These are phyloP conservation scores for Kwoniella bestiolae DNA, from an alignment of 768 basidiomycete genomes.

Conservation along the genomic window DNA sequence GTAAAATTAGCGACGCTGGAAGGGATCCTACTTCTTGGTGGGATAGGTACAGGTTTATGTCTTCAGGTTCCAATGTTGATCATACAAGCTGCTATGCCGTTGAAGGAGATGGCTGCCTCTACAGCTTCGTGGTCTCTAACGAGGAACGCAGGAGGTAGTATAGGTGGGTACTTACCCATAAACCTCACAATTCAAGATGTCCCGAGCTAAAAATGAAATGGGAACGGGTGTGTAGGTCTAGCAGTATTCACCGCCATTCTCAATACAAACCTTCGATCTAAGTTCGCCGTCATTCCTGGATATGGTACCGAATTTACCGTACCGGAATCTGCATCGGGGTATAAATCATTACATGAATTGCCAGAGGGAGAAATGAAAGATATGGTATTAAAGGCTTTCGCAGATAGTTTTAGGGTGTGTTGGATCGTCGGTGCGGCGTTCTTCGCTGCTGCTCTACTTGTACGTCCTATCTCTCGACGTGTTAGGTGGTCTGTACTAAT, in stretches of 20 bases:
- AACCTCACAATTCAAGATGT: too few relatives aligned
- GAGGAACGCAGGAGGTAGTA: slow-evolving; percentile 47
- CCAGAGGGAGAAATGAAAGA: slow-evolving; percentile 12
- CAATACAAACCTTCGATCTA: slow-evolving; percentile 44
- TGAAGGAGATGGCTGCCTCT: slow-evolving; percentile 55
- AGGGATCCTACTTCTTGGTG: slow-evolving; percentile 45
- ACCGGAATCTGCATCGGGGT: slow-evolving; percentile 44
- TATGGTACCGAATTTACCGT: slow-evolving; percentile 50
- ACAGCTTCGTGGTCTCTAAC: slow-evolving; percentile 51
- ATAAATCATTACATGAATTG: slow-evolving; percentile 25
- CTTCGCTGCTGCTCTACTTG: slow-evolving; percentile 17
- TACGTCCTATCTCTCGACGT: not conserved
- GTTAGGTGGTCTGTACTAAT: too few relatives aligned
- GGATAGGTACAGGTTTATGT: slow-evolving; percentile 46
- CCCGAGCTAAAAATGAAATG: not conserved
- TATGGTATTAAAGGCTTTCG: slow-evolving; percentile 17
- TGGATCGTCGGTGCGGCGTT: slow-evolving; percentile 26
- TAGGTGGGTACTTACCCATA: too few relatives aligned
- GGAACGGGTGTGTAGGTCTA: slow-evolving; percentile 29
- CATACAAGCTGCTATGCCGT: slow-evolving; percentile 55
- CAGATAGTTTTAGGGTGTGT: slow-evolving; percentile 25
- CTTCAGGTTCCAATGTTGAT: slow-evolving; percentile 45
- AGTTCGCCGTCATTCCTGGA: slow-evolving; percentile 46
- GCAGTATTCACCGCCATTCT: slow-evolving; percentile 52
- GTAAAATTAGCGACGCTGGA: slow-evolving; percentile 35